Conservation (phyloP, 2,329 filamentous ascomycete genomes). For the Aspergillus phoenicis region DNA sequence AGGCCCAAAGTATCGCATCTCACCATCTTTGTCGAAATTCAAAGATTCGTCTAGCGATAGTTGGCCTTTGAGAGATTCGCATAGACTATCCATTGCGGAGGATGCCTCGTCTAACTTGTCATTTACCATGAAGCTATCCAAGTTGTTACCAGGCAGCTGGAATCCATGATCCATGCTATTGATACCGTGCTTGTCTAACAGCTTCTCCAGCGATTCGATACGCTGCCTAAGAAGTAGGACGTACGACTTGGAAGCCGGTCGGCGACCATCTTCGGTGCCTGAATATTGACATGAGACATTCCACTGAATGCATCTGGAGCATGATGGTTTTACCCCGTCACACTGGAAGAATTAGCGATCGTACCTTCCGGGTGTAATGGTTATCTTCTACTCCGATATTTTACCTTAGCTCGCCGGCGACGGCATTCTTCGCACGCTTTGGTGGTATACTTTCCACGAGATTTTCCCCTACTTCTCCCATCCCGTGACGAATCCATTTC, state of each 20-base stretch:
- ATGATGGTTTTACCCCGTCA: conserved; percentile 37
- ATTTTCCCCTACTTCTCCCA: background rate
- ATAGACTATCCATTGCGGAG: conserved; percentile 24
- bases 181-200: conserved; percentile 33
- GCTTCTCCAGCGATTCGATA: conserved; percentile 35
- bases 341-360: conserved; percentile 27
- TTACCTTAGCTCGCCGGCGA: conserved; percentile 41
- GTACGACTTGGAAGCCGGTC: conserved; percentile 40
- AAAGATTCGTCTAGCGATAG: conserved; percentile 40
- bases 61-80: conserved; percentile 33
- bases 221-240: conserved; percentile 38
- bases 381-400: background rate
- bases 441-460: conserved; percentile 29
- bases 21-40: conserved; percentile 40
- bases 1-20: conserved; percentile 41
- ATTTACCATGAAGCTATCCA: background rate
- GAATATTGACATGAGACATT: conserved; percentile 35
- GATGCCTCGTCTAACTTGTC: background rate
- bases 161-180: conserved; percentile 29
- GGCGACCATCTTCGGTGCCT: conserved; percentile 36
- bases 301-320: conserved; percentile 36
- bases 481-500: background rate
- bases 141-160: background rate
- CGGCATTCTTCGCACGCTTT: conserved; percentile 44
- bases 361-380: background rate